Evolutionary conservation across 2,329 filamentous ascomycete species (phyloP).

Genomic region (Microsporum canis): DNA sequence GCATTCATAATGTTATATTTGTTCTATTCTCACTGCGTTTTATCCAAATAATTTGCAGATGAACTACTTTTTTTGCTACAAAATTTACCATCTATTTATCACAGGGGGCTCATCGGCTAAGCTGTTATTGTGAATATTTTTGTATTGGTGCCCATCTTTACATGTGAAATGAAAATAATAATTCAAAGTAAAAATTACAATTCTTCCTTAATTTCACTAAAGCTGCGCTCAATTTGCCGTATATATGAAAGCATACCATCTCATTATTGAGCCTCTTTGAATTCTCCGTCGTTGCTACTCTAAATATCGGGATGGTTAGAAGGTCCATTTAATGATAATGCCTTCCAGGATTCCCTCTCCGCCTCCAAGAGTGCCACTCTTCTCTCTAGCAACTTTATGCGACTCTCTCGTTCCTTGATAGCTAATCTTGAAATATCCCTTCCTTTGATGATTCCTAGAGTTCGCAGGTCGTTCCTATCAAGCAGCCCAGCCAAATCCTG

Average conservation of each 20-base stretch:
- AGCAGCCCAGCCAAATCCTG: slow-evolving; percentile 36
- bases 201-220: too few species aligned
- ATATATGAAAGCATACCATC: too few species aligned
- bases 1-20: neutral
- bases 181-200: too few species aligned
- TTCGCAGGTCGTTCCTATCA: slow-evolving; percentile 45
- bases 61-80: neutral
- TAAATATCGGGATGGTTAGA: slow-evolving; percentile 7
- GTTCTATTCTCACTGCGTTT: neutral
- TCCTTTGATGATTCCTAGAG: slow-evolving; percentile 52
- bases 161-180: neutral
- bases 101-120: neutral
- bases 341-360: slow-evolving; percentile 44
- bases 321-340: slow-evolving; percentile 29
- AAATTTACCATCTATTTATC: neutral
- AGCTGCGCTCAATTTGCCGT: too few species aligned
- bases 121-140: neutral
- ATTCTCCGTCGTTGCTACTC: neutral
- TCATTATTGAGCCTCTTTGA: neutral
- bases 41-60: neutral
- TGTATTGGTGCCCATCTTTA: neutral
- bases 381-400: slow-evolving; percentile 55
- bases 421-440: slow-evolving; percentile 54
- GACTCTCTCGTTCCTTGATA: slow-evolving; percentile 52
- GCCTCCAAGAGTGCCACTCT: slow-evolving; percentile 49